A percentile compares a stretch with the other conserved stretches of the same genome.
phyloP scores from a whole-genome alignment of 2,329 filamentous ascomycete genomes.

The Chaetomium olivaceum region DNA sequence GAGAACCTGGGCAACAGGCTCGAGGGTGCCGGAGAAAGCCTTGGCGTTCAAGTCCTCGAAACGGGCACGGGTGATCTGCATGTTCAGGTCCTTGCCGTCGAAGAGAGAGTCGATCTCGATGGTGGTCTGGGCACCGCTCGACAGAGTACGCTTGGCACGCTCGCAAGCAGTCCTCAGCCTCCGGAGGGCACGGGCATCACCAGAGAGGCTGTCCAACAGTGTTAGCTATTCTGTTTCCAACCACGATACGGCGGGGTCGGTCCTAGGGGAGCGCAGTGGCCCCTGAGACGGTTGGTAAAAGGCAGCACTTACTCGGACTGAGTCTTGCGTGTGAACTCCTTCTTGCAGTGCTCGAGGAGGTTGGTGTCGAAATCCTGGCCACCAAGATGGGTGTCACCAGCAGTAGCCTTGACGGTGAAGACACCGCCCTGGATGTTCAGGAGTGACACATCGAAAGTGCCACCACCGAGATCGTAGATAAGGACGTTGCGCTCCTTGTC shows the following conservation, averaged over 20 bases:
- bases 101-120: constrained; percentile 99
- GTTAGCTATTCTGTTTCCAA: not conserved
- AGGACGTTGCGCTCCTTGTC: constrained; percentile 98
- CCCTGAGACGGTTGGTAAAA: not conserved
- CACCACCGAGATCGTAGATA: constrained; percentile 99
- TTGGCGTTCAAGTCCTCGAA: constrained; percentile 99
- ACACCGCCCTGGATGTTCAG: constrained; percentile 99
- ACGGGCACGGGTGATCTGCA: constrained; percentile 95
- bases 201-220: constrained; percentile 52
- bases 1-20: constrained; percentile 93
- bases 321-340: constrained; percentile 83
- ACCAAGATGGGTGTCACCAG: constrained; percentile 95
- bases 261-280: not conserved
- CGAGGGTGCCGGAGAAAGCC: constrained; percentile 88
- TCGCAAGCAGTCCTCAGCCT: constrained; percentile 97
- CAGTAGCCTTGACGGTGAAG: constrained; percentile 98
- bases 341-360: constrained; percentile 94
- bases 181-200: constrained; percentile 88
- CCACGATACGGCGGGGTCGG: not conserved
- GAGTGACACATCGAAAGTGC: constrained; percentile 99
- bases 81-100: constrained; percentile 96
- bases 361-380: constrained; percentile 96
- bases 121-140: constrained; percentile 94
- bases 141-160: constrained; percentile 98
- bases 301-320: constrained; percentile 54